These are phyloP conservation scores for Colletotrichum magnum DNA, from an alignment of 2,329 filamentous ascomycete genomes.

Conservation along the genomic window DNA sequence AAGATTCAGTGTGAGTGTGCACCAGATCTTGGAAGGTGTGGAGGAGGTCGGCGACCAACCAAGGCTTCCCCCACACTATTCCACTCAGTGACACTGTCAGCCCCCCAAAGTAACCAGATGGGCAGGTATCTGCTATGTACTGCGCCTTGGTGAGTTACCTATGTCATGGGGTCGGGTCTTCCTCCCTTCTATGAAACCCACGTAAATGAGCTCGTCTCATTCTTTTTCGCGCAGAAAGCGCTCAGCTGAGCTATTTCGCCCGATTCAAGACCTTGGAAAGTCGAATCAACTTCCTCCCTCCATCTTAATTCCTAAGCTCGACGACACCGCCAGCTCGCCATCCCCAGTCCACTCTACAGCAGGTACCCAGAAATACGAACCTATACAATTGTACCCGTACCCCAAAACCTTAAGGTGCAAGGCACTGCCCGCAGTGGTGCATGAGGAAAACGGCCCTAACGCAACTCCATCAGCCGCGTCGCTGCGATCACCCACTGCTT, in stretches of 20 bases:
- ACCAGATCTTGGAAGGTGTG: slow-evolving; percentile 8
- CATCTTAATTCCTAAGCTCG: not conserved
- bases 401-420: slow-evolving; percentile 5
- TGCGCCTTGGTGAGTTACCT: not conserved
- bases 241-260: not conserved
- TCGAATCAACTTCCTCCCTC: not conserved
- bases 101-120: too few relatives aligned
- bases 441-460: slow-evolving; percentile 29
- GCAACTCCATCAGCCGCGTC: slow-evolving; percentile 21
- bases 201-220: slow-evolving; percentile 17
- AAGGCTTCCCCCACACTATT: not conserved
- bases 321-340: not conserved
- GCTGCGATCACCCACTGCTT: slow-evolving; percentile 16
- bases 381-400: too few relatives aligned
- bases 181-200: slow-evolving; percentile 6
- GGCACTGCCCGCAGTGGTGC: slow-evolving; percentile 9
- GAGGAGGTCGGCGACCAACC: slow-evolving; percentile 27
- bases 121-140: too few relatives aligned
- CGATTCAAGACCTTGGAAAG: slow-evolving; percentile 1
- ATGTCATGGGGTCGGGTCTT: slow-evolving; percentile 21
- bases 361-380: too few relatives aligned
- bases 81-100: slow-evolving; percentile 8
- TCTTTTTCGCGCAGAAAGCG: not conserved
- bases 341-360: not conserved
- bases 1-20: too few relatives aligned